Conservation (phyloP, 2,329 filamentous ascomycete genomes). For the Colletotrichum zoysiae region DNA sequence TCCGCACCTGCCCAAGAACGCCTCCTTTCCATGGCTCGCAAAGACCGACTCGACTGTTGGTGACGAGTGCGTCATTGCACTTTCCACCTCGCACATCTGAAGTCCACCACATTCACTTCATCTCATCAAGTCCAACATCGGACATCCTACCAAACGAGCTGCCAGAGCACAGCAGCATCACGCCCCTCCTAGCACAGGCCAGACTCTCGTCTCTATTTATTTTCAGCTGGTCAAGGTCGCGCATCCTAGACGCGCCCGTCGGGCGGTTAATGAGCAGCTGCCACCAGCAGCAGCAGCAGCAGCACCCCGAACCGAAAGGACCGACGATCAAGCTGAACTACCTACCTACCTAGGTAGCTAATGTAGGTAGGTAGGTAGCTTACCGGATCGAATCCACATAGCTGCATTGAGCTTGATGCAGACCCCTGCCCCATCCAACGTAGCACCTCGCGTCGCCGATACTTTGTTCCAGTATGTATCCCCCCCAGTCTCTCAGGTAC, state of each 20-base stretch:
- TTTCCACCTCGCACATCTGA: background rate
- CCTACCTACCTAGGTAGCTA: too few relatives aligned
- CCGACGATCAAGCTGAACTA: slow-evolving; percentile 27
- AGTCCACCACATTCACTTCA: background rate
- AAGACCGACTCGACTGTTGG: background rate
- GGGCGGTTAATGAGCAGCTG: slow-evolving; percentile 9
- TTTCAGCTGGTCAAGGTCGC: slow-evolving; percentile 38
- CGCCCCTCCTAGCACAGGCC: background rate
- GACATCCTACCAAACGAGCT: slow-evolving; percentile 9
- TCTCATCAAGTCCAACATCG: slow-evolving; percentile 4
- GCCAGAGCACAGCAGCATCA: background rate
- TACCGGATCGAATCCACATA: slow-evolving; percentile 32
- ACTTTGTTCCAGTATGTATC: slow-evolving; percentile 21
- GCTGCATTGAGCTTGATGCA: slow-evolving; percentile 41
- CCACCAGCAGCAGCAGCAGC: slow-evolving; percentile 29
- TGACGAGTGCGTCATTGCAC: slow-evolving; percentile 19
- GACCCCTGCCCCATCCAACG: slow-evolving; percentile 38
- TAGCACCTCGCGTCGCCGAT: slow-evolving; percentile 28
- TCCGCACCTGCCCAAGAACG: background rate
- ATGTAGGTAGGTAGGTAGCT: slow-evolving; percentile 25
- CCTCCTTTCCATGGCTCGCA: background rate
- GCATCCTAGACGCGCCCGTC: slow-evolving; percentile 19
- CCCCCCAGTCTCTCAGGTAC: slow-evolving; percentile 9
- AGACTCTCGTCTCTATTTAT: background rate
- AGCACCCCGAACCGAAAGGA: slow-evolving; percentile 37